phyloP scores from a whole-genome alignment of 225 moss, liverwort and hornwort species.

The Climacium dendroides region DNA sequence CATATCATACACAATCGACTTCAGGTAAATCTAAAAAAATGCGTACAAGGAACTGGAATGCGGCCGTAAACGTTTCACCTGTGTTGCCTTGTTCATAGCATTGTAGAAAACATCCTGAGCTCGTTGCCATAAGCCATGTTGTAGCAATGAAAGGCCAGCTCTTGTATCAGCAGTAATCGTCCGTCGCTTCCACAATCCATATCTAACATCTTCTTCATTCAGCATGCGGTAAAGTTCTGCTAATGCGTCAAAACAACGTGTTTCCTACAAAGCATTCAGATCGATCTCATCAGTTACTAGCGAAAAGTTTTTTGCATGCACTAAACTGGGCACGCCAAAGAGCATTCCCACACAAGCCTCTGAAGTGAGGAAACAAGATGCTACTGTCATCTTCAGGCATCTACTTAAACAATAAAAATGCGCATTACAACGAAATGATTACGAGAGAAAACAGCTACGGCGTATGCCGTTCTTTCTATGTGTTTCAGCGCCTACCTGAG shows the following conservation, averaged over 20 bases:
- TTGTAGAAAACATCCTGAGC: constrained; percentile 90
- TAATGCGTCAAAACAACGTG: constrained; percentile 95
- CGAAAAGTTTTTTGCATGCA: neutral
- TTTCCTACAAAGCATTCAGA: constrained; percentile 37
- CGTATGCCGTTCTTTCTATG: neutral
- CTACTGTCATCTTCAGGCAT: neutral
- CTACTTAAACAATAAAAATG: neutral
- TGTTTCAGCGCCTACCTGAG: constrained; percentile 26
- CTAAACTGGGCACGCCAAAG: neutral
- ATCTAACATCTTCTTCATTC: constrained; percentile 97
- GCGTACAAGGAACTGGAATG: neutral
- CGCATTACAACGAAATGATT: neutral
- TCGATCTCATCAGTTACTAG: neutral
- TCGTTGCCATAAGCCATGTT: constrained; percentile 97
- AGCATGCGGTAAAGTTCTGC: constrained; percentile 97
- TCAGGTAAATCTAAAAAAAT: neutral
- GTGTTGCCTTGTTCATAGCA: constrained; percentile 91
- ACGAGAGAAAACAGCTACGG: neutral
- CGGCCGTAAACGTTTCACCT: constrained; percentile 1
- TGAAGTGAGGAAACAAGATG: neutral
- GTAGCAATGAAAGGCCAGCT: constrained; percentile 88
- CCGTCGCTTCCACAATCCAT: constrained; percentile 94
- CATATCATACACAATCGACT: neutral
- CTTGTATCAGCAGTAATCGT: constrained; percentile 82
- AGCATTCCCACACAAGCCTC: neutral